Percentiles rank a stretch among this genome's conserved stretches.
Conservation (phyloP, 2,329 filamentous ascomycete genomes). For the Davidsoniella neocaledoniae region DNA sequence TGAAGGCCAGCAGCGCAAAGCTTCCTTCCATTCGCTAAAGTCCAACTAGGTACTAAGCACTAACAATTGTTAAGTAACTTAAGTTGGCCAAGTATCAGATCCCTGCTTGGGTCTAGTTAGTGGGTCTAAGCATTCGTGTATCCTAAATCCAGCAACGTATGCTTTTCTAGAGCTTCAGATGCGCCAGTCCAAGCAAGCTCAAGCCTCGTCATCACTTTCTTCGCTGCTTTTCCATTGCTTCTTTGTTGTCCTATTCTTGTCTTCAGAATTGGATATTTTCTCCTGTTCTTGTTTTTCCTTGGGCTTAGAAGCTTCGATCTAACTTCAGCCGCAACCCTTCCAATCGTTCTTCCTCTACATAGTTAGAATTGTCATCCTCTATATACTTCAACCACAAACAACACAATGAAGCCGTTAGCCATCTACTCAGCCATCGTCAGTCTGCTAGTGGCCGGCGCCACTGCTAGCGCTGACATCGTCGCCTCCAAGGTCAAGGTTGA, state of each 20-base stretch:
- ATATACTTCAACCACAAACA: background rate
- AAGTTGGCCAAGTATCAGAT: background rate
- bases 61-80: no score
- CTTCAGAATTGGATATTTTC: background rate
- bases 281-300: background rate
- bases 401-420: slow-evolving; percentile 25
- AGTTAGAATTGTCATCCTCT: background rate
- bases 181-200: slow-evolving; percentile 5
- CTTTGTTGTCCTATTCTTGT: slow-evolving; percentile 7
- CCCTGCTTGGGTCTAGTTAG: background rate
- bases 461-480: slow-evolving; percentile 23
- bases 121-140: slow-evolving; percentile 1
- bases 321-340: background rate
- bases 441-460: slow-evolving; percentile 30
- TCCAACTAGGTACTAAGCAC: background rate
- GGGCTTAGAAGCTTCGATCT: background rate
- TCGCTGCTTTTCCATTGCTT: slow-evolving; percentile 11
- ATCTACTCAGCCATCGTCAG: slow-evolving; percentile 42
- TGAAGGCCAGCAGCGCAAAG: background rate
- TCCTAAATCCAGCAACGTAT: slow-evolving; percentile 19
- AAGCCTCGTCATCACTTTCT: slow-evolving; percentile 11
- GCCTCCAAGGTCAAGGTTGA: slow-evolving; percentile 39
- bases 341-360: slow-evolving; percentile 1
- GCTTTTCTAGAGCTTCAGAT: slow-evolving; percentile 11
- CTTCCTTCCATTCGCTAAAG: slow-evolving; percentile 1